Evolutionary conservation across 139 green algal genomes (phyloP).

Genomic region (Edaphochlamys debaryana): DNA sequence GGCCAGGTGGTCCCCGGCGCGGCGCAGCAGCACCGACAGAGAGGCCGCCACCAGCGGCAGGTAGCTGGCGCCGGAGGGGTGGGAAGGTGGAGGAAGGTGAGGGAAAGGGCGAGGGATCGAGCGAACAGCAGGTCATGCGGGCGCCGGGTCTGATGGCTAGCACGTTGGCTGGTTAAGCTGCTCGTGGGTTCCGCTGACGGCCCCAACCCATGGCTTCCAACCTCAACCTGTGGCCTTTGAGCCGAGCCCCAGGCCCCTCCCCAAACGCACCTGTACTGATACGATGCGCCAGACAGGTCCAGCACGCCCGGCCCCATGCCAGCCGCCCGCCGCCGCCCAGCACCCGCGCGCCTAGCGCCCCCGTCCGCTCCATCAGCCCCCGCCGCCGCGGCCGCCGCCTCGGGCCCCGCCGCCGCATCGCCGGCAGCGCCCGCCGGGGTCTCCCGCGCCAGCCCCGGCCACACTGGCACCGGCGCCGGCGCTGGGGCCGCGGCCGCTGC

Average conservation of each 20-base stretch:
- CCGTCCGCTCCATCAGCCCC: neutral
- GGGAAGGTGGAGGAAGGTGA: neutral
- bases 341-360: neutral
- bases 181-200: too few species aligned
- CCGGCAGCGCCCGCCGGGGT: neutral
- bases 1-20: conserved; percentile 40
- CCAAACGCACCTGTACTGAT: conserved; percentile 1
- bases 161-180: too few species aligned
- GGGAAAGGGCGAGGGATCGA: neutral
- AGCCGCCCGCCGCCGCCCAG: neutral
- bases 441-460: neutral
- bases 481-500: neutral
- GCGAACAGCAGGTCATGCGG: too few species aligned
- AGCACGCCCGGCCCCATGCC: neutral
- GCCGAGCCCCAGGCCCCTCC: too few species aligned
- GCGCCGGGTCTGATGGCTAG: too few species aligned
- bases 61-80: conserved; percentile 3
- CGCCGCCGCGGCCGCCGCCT: neutral
- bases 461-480: neutral
- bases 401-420: neutral
- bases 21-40: conserved; percentile 38
- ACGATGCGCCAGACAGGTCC: neutral
- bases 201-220: too few species aligned
- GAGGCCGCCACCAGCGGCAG: conserved; percentile 48
- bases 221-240: too few species aligned